Percentiles rank a stretch among this genome's conserved stretches.
phyloP scores from a whole-genome alignment of 2,329 filamentous ascomycete species.

The Pseudogymnoascus pannorum region DNA sequence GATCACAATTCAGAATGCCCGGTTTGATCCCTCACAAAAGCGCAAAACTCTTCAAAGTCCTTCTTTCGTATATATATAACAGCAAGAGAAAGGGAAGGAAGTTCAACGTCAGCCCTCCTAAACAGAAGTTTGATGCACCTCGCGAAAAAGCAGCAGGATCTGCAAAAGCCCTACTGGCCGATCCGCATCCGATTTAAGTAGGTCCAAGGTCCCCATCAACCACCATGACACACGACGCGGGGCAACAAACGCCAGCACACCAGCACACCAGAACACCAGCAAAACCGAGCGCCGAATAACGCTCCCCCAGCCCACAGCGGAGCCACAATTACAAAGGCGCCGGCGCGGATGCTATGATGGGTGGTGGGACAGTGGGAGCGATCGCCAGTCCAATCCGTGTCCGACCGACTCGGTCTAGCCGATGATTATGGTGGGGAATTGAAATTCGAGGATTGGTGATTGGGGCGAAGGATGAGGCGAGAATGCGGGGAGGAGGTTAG shows the following conservation, averaged over 20 bases:
- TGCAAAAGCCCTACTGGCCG: constrained; percentile 6
- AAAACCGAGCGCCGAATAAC: not conserved
- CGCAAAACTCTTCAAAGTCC: not conserved
- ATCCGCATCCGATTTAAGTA: constrained; percentile 1
- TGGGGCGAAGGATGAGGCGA: not conserved
- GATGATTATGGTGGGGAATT: not conserved
- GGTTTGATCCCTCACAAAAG: not conserved
- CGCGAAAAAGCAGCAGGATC: not conserved
- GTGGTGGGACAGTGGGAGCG: not conserved
- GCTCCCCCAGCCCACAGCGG: not conserved
- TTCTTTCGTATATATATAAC: not conserved
- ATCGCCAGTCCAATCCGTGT: not conserved
- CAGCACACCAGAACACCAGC: not conserved
- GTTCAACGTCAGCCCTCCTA: not conserved
- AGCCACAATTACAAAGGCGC: not conserved
- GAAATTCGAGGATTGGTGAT: not conserved
- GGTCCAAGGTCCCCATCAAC: not conserved
- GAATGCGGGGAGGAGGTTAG: not conserved
- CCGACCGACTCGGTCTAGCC: not conserved
- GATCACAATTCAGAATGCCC: not conserved
- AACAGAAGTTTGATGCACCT: not conserved
- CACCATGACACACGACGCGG: constrained; percentile 1
- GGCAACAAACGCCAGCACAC: not conserved
- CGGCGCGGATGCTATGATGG: not conserved
- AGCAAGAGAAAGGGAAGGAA: not conserved